Evolutionary conservation across 1,284 basidiomycete genomes (phyloP), one percentile per base, ranked within the genome.

Genomic region (Golubevia pallescens): DNA sequence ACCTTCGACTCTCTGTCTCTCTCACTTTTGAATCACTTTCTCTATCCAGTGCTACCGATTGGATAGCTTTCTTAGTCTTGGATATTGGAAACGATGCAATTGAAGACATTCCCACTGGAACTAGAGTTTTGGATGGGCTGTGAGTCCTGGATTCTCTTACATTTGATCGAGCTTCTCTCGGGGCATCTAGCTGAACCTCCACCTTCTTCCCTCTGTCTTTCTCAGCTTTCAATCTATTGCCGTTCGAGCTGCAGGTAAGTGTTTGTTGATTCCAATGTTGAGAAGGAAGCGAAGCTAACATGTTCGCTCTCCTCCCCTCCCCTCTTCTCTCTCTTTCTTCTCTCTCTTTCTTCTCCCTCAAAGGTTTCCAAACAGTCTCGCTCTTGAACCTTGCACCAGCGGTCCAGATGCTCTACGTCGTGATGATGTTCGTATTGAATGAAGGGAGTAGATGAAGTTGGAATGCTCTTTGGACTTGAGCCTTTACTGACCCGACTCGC

Each of bases 161-260:
- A 53, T 21, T 28, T 60, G 57, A 42, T 60, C 16, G 3, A 13
- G 21, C n/a, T 48, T 34, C 20, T 59, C 20, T 23, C 28, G 13
- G 57, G 58, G n/a, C 38, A 16, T 28, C 23, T 57, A 13, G 56
- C 57, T 32, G 19, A 3, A 34, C 23, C 57, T 57, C 23, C 13
- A 10, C 55, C 23, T 21, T 57, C 28, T 21, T 16, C 1, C 13
- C 20, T 21, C 23, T 58, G 10, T 53, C 51, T n/a, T 53, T 53
- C 16, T 53, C 51, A 53, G 51, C 2, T 80, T 87, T 58, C 87
- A 87, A 70, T 78, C 86, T 13, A 74, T 86, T 19, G 91, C 93
- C 1, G 93, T 96, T 6, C 90, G 96, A 59, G 92, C 94, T 3
- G 92, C 94, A n/a, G n/a, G n/a, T n/a, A n/a, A n/a, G n/a, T n/a